Evolutionary conservation across 305 asterid genomes (phyloP).

Genomic region (Fraxinus xanthoxyloides): DNA sequence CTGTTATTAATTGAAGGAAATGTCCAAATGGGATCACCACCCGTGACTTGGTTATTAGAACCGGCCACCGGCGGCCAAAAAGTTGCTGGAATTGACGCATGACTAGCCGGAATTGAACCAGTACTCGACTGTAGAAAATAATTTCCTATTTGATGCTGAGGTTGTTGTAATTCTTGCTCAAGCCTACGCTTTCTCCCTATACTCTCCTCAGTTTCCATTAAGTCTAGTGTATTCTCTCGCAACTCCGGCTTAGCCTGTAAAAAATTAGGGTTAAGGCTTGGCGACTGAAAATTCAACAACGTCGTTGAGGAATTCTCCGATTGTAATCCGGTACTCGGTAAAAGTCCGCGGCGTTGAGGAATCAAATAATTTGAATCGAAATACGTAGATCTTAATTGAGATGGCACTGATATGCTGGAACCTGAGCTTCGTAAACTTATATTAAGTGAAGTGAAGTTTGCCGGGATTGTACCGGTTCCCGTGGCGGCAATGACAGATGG

Average conservation of each 20-base stretch:
- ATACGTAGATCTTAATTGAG: slow-evolving; percentile 68
- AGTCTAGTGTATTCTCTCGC: slow-evolving; percentile 45
- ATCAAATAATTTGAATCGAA: slow-evolving; percentile 53
- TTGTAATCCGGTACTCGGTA: slow-evolving; percentile 61
- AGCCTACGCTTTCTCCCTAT: slow-evolving; percentile 53
- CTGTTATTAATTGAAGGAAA: slow-evolving; percentile 43
- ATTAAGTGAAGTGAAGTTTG: slow-evolving; percentile 77
- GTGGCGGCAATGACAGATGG: slow-evolving; percentile 90
- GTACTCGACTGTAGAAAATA: slow-evolving; percentile 70
- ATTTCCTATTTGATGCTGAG: slow-evolving; percentile 63
- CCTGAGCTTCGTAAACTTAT: slow-evolving; percentile 86
- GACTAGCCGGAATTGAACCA: slow-evolving; percentile 69
- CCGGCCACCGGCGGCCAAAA: slow-evolving; percentile 80
- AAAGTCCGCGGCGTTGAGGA: slow-evolving; percentile 55
- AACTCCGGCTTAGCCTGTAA: slow-evolving; percentile 56
- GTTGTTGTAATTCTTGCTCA: slow-evolving; percentile 55
- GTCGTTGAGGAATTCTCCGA: slow-evolving; percentile 53
- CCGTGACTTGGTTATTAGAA: slow-evolving; percentile 57
- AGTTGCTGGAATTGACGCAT: slow-evolving; percentile 75
- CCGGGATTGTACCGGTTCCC: slow-evolving; percentile 94
- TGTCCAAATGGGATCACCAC: slow-evolving; percentile 73
- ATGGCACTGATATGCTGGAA: slow-evolving; percentile 83
- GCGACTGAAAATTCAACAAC: slow-evolving; percentile 56
- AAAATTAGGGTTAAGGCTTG: slow-evolving; percentile 50
- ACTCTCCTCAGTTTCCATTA: slow-evolving; percentile 48